Evolutionary conservation across 176 grass and related monocot species (phyloP).

Genomic region (Echinochloa phyllopogon): DNA sequence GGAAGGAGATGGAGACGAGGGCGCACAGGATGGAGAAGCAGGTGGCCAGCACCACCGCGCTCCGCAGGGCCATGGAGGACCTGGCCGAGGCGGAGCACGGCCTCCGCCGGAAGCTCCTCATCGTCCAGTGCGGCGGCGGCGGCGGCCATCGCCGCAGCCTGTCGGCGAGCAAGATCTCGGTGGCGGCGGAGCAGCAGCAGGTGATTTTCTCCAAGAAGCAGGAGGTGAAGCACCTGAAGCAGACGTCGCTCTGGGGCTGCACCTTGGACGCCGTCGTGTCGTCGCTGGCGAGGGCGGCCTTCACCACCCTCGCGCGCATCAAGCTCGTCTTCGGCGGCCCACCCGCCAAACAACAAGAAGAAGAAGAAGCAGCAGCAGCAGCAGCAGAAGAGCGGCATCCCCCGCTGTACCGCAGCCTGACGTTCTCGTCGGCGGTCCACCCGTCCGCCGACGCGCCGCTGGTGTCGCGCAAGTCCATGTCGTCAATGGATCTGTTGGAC

Average conservation of each 20-base stretch:
- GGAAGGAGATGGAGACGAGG: constrained; percentile 78
- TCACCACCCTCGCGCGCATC: constrained; percentile 73
- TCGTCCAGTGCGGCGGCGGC: constrained; percentile 37
- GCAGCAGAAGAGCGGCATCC: constrained; percentile 24
- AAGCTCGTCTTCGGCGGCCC: constrained; percentile 72
- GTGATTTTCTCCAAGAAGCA: constrained; percentile 76
- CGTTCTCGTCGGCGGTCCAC: constrained; percentile 60
- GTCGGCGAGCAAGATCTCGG: constrained; percentile 64
- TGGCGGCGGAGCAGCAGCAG: constrained; percentile 74
- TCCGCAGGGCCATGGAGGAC: constrained; percentile 77
- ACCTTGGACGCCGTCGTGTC: constrained; percentile 68
- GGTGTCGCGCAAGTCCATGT: constrained; percentile 48
- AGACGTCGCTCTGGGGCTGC: constrained; percentile 75
- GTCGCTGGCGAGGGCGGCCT: constrained; percentile 54
- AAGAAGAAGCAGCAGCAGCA: too few relatives aligned
- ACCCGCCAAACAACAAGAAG: too few relatives aligned
- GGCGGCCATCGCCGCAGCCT: constrained; percentile 42
- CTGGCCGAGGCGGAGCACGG: constrained; percentile 67
- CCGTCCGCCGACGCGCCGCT: constrained; percentile 56
- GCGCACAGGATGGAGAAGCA: constrained; percentile 69
- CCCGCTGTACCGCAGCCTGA: constrained; percentile 62
- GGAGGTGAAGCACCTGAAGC: constrained; percentile 84
- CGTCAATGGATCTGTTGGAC: constrained; percentile 39
- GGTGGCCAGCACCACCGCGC: constrained; percentile 50
- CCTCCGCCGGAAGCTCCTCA: constrained; percentile 63